phyloP scores from a whole-genome alignment of 768 basidiomycete genomes.

The Amanita exitialis region DNA sequence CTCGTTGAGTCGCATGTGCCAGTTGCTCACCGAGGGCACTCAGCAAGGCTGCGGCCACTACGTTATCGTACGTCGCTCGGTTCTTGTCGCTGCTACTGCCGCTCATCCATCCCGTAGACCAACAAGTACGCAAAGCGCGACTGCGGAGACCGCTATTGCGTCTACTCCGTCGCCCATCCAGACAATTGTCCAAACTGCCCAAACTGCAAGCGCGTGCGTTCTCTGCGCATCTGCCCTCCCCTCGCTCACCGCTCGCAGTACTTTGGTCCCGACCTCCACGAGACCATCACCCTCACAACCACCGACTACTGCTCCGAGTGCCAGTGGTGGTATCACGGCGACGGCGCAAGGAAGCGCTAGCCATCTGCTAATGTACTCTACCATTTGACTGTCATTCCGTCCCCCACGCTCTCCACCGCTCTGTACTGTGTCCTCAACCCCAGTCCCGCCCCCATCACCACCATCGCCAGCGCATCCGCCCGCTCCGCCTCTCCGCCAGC shows the following conservation, averaged over 20 bases:
- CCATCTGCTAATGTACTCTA: constrained; percentile 13
- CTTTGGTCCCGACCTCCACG: constrained; percentile 58
- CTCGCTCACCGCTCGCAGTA: constrained; percentile 32
- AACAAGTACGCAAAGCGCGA: constrained; percentile 41
- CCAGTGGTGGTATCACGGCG: constrained; percentile 46
- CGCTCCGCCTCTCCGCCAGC: neutral
- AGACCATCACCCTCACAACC: constrained; percentile 43
- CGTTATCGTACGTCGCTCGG: constrained; percentile 43
- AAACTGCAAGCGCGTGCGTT: constrained; percentile 33
- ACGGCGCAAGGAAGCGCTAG: constrained; percentile 24
- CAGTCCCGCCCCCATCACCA: constrained; percentile 14
- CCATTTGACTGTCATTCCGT: constrained; percentile 72
- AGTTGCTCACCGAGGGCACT: constrained; percentile 40
- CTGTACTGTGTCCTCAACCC: constrained; percentile 70
- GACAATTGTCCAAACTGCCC: constrained; percentile 28
- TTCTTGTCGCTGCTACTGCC: constrained; percentile 4
- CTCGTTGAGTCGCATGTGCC: too few species aligned
- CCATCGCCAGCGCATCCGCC: constrained; percentile 19
- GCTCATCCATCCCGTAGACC: constrained; percentile 26
- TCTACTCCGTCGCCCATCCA: constrained; percentile 22
- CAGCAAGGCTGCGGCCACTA: constrained; percentile 79
- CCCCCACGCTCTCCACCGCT: constrained; percentile 78
- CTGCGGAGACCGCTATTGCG: constrained; percentile 37
- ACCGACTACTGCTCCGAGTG: constrained; percentile 47
- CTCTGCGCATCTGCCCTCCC: constrained; percentile 3